Conservation (phyloP, 768 basidiomycete species). For the Leccinum longicurvipes region DNA sequence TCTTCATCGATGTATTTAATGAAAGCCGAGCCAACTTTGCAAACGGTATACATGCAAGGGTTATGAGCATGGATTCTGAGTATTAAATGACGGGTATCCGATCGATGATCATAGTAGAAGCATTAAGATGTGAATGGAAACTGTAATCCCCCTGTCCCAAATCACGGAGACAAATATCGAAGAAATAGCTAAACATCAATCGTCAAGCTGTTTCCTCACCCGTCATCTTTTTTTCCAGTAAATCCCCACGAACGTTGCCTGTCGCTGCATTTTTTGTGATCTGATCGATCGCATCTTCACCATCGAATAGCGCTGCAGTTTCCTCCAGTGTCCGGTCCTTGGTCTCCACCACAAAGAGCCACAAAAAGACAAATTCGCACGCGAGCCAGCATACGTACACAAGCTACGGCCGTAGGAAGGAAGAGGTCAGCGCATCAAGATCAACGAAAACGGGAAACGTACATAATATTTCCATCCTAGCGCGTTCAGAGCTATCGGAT, state of each 20-base stretch:
- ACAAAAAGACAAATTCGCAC: slow-evolving; percentile 9
- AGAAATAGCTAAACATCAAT: too few species aligned
- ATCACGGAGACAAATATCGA: too few species aligned
- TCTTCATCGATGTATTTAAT: too few species aligned
- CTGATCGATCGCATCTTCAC: slow-evolving; percentile 36
- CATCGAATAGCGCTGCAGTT: slow-evolving; percentile 69
- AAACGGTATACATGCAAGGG: too few species aligned
- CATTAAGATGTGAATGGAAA: background rate
- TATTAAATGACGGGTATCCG: background rate
- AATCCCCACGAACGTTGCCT: background rate
- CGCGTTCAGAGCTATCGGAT: slow-evolving; percentile 64
- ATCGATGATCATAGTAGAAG: background rate
- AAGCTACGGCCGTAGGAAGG: slow-evolving; percentile 1
- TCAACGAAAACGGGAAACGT: background rate
- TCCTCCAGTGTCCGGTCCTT: slow-evolving; percentile 59
- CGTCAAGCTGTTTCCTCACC: background rate
- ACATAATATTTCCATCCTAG: slow-evolving; percentile 49
- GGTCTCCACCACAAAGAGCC: slow-evolving; percentile 17
- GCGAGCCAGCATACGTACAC: slow-evolving; percentile 22
- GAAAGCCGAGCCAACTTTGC: too few species aligned
- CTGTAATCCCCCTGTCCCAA: background rate
- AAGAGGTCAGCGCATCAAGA: background rate
- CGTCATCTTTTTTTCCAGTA: slow-evolving; percentile 4
- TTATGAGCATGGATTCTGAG: background rate
- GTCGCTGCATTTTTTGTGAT: slow-evolving; percentile 13